Evolutionary conservation across 345 rosid species (phyloP).

Genomic region (Euphorbia pulcherrima): DNA sequence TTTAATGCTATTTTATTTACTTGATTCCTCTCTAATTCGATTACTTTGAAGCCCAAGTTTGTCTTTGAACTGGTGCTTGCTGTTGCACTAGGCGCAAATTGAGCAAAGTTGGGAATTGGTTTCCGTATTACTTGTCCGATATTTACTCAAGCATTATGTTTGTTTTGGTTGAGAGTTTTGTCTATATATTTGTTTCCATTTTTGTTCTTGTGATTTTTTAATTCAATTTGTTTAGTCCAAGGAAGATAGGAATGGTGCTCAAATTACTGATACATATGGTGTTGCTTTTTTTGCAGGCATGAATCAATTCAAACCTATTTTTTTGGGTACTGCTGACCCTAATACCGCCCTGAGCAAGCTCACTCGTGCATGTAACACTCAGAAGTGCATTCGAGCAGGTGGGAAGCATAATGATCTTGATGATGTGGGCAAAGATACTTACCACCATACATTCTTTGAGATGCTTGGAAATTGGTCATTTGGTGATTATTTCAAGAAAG

Average conservation of each 20-base stretch:
- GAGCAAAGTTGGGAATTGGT: too few species aligned
- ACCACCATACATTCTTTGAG: constrained; percentile 98
- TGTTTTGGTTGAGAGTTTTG: background rate
- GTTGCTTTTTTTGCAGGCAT: constrained; percentile 46
- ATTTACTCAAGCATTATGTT: background rate
- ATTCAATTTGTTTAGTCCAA: background rate
- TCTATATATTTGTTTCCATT: background rate
- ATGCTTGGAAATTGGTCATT: constrained; percentile 99
- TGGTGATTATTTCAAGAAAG: constrained; percentile 91
- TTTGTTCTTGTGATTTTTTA: background rate
- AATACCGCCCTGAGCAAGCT: constrained; percentile 69
- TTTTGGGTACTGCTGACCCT: constrained; percentile 86
- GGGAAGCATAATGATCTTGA: constrained; percentile 98
- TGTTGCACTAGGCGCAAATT: too few species aligned
- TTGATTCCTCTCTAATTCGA: background rate
- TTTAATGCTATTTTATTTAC: background rate
- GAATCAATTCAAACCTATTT: constrained; percentile 94
- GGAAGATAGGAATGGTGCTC: background rate
- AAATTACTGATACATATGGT: background rate
- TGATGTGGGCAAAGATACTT: constrained; percentile 96
- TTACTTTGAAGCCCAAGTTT: background rate
- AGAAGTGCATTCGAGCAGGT: constrained; percentile 96
- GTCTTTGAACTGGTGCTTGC: too few species aligned
- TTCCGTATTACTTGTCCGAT: background rate
- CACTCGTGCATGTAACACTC: constrained; percentile 78